Evolutionary conservation across 768 basidiomycete genomes (phyloP).

Genomic region (Mycena alexandri): DNA sequence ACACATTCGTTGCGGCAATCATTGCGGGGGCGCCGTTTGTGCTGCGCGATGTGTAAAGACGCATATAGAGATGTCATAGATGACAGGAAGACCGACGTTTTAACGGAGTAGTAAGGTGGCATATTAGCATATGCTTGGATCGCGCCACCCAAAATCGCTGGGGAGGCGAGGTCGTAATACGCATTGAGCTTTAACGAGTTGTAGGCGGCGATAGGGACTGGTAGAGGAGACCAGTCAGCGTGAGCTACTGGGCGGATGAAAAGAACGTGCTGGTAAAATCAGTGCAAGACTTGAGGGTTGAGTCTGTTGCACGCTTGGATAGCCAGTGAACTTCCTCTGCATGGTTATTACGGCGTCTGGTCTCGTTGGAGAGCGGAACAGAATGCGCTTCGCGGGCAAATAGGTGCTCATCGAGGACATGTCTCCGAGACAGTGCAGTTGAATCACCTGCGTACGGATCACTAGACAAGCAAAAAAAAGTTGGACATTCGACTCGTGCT

Average conservation of each 20-base stretch:
- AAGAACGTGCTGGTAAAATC: conserved; percentile 7
- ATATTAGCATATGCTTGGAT: neutral
- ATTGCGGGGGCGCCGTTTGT: conserved; percentile 1
- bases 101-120: conserved; percentile 16
- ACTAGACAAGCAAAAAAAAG: neutral
- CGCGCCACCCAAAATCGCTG: conserved; percentile 3
- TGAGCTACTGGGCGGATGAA: neutral
- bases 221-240: neutral
- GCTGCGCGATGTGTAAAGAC: neutral
- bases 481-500: neutral
- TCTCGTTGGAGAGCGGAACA: neutral
- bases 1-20: neutral
- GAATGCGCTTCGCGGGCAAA: no score
- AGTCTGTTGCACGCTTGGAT: neutral
- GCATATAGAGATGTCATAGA: neutral
- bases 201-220: conserved; percentile 14
- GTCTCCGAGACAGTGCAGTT: conserved; percentile 1
- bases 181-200: conserved; percentile 8
- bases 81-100: neutral
- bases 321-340: neutral
- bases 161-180: conserved; percentile 15
- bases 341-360: neutral
- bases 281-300: neutral
- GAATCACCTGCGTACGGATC: conserved; percentile 3
- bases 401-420: neutral